Evolutionary conservation across 352 stramenopile species (phyloP).

Genomic region (Discostella stelligera): DNA sequence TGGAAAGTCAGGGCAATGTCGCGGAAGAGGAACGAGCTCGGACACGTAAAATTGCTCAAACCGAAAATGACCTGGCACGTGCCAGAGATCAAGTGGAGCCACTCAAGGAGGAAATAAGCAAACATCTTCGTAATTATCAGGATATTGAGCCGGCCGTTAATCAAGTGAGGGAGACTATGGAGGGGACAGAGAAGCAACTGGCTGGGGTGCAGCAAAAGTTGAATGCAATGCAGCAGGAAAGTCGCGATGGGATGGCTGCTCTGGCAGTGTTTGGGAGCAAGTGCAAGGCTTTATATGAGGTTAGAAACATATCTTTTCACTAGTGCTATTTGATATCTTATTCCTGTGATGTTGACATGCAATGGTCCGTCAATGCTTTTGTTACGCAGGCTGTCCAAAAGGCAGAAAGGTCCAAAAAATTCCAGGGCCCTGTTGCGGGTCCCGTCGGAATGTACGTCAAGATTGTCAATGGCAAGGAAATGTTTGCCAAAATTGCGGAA

Average conservation of each 20-base stretch:
- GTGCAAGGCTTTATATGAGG: slow-evolving; percentile 29
- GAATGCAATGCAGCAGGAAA: slow-evolving; percentile 47
- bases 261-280: slow-evolving; percentile 67
- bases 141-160: slow-evolving; percentile 49
- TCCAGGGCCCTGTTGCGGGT: slow-evolving; percentile 70
- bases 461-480: slow-evolving; percentile 72
- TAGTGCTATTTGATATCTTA: neutral
- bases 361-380: neutral
- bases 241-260: slow-evolving; percentile 36
- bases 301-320: slow-evolving; percentile 8
- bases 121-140: slow-evolving; percentile 52
- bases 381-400: slow-evolving; percentile 30
- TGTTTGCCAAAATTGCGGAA: slow-evolving; percentile 75
- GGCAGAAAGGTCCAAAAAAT: slow-evolving; percentile 48
- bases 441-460: slow-evolving; percentile 83
- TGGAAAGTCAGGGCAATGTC: slow-evolving; percentile 46
- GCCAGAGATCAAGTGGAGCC: slow-evolving; percentile 51
- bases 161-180: slow-evolving; percentile 33
- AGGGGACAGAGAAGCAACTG: slow-evolving; percentile 41
- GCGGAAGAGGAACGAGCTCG: slow-evolving; percentile 59
- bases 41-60: slow-evolving; percentile 48
- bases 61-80: slow-evolving; percentile 53
- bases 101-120: slow-evolving; percentile 46
- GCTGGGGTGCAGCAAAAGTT: slow-evolving; percentile 50
- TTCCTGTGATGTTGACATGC: neutral